Conservation (phyloP, 345 rosid species). For the Nasturtium officinale region DNA sequence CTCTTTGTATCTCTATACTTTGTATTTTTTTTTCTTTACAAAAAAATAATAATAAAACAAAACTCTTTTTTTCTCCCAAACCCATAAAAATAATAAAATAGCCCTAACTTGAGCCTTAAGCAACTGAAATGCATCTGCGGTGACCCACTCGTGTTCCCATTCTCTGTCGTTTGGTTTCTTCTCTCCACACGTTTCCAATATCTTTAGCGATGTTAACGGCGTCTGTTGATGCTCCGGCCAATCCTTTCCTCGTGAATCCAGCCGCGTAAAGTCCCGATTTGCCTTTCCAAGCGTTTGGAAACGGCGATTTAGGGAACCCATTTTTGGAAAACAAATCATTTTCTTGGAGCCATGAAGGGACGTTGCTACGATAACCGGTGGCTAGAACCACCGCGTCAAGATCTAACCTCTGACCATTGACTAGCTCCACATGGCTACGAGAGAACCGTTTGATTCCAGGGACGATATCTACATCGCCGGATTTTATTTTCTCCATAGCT, state of each 20-base stretch:
- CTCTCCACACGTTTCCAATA: conserved; percentile 76
- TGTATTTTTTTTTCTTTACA: conserved; percentile 6
- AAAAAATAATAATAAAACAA: conserved; percentile 22
- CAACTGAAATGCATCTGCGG: conserved; percentile 70
- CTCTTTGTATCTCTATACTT: conserved; percentile 27
- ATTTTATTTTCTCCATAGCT: conserved; percentile 64
- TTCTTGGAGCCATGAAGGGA: conserved; percentile 79
- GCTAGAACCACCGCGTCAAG: conserved; percentile 73
- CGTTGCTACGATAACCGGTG: conserved; percentile 78
- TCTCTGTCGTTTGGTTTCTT: conserved; percentile 66
- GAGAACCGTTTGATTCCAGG: conserved; percentile 66
- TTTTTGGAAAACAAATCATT: conserved; percentile 70
- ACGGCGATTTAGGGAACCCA: conserved; percentile 65
- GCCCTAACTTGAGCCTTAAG: conserved; percentile 35
- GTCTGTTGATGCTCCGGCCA: conserved; percentile 82
- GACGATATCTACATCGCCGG: conserved; percentile 65
- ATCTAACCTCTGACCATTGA: conserved; percentile 54
- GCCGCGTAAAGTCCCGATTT: conserved; percentile 80
- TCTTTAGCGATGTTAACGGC: conserved; percentile 78
- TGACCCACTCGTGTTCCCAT: conserved; percentile 61
- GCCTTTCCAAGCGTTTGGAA: conserved; percentile 90
- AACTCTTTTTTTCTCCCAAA: not conserved
- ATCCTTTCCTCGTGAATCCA: conserved; percentile 91
- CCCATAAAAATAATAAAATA: conserved; percentile 1
- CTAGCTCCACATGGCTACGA: conserved; percentile 62